Evolutionary conservation across 2,329 filamentous ascomycete genomes (phyloP), one percentile per base, ranked within the genome.

Genomic region (Clathrospora elynae): DNA sequence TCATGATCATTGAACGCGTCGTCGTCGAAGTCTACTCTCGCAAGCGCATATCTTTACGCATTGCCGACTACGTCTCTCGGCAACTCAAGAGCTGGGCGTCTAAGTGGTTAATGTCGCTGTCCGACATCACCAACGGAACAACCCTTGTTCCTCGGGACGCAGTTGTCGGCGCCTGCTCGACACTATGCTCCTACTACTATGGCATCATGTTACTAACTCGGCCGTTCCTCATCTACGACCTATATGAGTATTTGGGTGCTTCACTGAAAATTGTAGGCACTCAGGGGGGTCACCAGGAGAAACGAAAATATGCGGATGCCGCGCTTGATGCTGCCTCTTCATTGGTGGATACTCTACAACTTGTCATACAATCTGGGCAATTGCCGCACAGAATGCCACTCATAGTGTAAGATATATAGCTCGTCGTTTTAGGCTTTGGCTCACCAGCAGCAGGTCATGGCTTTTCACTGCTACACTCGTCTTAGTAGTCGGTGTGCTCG

Each of bases 121-220:
- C 61, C 8, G 59, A 70, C 13, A 54, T 60, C 13, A 64, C 48
- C 1, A 42, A 35, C 7, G 58, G 68, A 32, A 57, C 70, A 24
- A 66, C 59, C 11, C 25, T 23, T 17, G 23, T 26, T 1, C 44
- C 49, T 8, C 43, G 46, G 6, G 41, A 57, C 17, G 46, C 33
- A 25, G 67, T 67, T 6, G 56, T 78, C 6, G 75, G 75, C 2
- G 73, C 76, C 4, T 75, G 74, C n/a, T 76, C 78, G 28, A 70
- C 76, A 1, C 68, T 79, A 10, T 74, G 74, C 20, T 72, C 76
- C 3, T 80, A 79, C 43, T 78, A 78, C 53, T 80, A 77, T 65
- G 76, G 75, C 1, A 78, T 80, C 29, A 78, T 79, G 58, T 64
- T 80, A 3, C 59, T 79, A 3, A 78, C 77, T 5, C 66, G 77